phyloP scores from a whole-genome alignment of 1,284 basidiomycete species.

The Cryptococcus sp. region DNA sequence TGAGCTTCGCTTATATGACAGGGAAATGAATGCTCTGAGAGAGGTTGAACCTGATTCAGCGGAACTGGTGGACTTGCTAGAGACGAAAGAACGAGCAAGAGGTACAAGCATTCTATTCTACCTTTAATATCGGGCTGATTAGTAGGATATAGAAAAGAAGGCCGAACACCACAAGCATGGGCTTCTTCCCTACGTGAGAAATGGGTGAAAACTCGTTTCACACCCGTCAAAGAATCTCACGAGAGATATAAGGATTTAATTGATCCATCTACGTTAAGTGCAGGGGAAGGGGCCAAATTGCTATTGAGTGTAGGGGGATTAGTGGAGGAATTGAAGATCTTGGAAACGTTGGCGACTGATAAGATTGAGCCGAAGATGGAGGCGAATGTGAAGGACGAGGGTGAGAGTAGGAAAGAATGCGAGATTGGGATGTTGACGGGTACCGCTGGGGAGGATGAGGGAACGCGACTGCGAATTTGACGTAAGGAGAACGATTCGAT shows the following conservation, averaged over 20 bases:
- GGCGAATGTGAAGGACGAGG: too few relatives aligned
- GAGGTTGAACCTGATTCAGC: slow-evolving; percentile 2
- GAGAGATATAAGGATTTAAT: neutral
- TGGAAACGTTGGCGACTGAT: neutral
- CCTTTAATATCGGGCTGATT: neutral
- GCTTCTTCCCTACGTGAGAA: slow-evolving; percentile 2
- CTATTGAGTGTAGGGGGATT: slow-evolving; percentile 5
- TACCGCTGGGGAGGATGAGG: too few relatives aligned
- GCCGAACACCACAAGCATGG: slow-evolving; percentile 8
- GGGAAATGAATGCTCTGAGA: neutral
- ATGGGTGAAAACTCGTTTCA: slow-evolving; percentile 8
- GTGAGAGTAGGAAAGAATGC: too few relatives aligned
- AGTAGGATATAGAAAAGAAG: neutral
- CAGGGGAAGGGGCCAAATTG: slow-evolving; percentile 6
- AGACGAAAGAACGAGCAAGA: slow-evolving; percentile 6
- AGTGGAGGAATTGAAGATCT: slow-evolving; percentile 4
- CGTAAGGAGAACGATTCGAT: too few relatives aligned
- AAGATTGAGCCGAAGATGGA: neutral
- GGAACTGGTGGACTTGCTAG: slow-evolving; percentile 5
- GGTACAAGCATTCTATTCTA: neutral
- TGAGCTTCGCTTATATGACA: neutral
- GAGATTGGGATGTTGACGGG: too few relatives aligned
- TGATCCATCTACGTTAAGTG: neutral
- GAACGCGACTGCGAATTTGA: too few relatives aligned
- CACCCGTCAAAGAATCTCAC: neutral